phyloP scores from a whole-genome alignment of 2,329 filamentous ascomycete genomes.

The Sporothrix dimorphospora region DNA sequence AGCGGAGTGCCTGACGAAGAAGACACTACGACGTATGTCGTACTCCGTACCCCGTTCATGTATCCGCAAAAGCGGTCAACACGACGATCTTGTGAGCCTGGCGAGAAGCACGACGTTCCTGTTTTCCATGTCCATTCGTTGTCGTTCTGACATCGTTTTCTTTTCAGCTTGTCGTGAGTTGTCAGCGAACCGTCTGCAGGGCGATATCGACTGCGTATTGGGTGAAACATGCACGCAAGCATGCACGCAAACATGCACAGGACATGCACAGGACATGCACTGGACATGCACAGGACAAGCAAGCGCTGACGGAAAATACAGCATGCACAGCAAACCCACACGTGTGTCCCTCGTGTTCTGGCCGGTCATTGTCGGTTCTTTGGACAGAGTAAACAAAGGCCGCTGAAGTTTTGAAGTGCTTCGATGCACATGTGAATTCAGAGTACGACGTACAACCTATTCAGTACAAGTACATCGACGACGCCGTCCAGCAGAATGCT shows the following conservation, averaged over 20 bases:
- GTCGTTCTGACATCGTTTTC: background rate
- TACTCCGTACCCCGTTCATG: too few species aligned
- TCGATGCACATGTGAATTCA: background rate
- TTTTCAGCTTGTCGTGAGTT: background rate
- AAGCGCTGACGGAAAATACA: too few species aligned
- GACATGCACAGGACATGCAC: background rate
- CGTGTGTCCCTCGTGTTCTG: too few species aligned
- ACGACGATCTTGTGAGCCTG: background rate
- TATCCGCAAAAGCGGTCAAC: conserved; percentile 9
- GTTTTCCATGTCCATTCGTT: background rate
- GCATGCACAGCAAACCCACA: background rate
- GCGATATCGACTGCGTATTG: background rate
- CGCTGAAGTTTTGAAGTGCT: too few species aligned
- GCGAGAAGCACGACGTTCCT: background rate
- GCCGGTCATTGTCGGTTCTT: too few species aligned
- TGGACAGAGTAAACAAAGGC: background rate
- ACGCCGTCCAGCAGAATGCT: background rate
- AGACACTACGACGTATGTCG: background rate
- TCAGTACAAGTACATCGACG: too few species aligned
- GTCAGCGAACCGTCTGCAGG: background rate
- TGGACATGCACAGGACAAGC: too few species aligned
- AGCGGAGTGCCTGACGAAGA: background rate
- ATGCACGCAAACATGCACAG: background rate
- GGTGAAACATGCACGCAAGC: background rate
- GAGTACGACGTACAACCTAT: background rate